phyloP scores from a whole-genome alignment of 306 rosid genomes.

The Dalbergia cultrata region DNA sequence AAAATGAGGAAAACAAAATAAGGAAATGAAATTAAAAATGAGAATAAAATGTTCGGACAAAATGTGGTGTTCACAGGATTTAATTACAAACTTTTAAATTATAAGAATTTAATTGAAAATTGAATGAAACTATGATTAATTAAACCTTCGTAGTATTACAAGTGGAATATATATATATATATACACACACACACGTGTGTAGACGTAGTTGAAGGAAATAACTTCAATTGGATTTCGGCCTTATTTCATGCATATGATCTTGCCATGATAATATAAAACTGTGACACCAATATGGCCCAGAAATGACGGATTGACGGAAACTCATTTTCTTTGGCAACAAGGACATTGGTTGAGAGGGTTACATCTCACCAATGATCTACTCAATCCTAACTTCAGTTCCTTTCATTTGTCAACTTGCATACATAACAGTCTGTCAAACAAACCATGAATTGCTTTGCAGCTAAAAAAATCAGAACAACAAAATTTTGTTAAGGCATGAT shows the following conservation, averaged over 20 bases:
- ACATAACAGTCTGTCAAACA: constrained; percentile 39
- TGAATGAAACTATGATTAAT: too few relatives aligned
- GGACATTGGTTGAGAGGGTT: constrained; percentile 56
- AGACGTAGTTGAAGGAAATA: not conserved
- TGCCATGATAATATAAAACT: not conserved
- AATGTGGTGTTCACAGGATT: too few relatives aligned
- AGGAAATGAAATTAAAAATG: too few relatives aligned
- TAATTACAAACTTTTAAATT: too few relatives aligned
- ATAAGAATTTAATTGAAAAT: too few relatives aligned
- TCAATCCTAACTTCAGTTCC: constrained; percentile 28
- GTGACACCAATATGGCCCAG: not conserved
- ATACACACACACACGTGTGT: too few relatives aligned
- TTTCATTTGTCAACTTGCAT: constrained; percentile 39
- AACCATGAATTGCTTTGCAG: constrained; percentile 1
- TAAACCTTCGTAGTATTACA: too few relatives aligned
- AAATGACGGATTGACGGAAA: constrained; percentile 38
- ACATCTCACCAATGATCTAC: constrained; percentile 47
- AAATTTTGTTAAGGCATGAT: constrained; percentile 17
- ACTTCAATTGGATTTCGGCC: constrained; percentile 24
- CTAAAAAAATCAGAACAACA: not conserved
- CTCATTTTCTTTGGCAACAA: constrained; percentile 50
- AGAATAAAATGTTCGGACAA: too few relatives aligned
- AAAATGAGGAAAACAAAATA: too few relatives aligned
- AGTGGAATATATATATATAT: too few relatives aligned
- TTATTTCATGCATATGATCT: constrained; percentile 14